Evolutionary conservation across 1,139 yeast genomes (phyloP).

Genomic region (Yamadazyma spencermartinsiae): DNA sequence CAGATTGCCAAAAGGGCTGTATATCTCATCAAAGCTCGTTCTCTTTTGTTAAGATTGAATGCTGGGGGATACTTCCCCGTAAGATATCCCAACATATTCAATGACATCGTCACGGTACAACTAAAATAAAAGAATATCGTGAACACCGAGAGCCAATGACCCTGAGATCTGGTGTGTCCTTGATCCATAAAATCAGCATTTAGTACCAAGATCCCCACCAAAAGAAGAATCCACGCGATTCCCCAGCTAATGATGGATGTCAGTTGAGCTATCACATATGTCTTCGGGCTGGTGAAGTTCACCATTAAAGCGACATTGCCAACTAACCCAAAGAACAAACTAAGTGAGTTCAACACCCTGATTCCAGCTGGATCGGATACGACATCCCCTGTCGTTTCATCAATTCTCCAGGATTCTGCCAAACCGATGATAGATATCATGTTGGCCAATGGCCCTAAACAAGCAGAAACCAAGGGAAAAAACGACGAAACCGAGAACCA

Average conservation of each 20-base stretch:
- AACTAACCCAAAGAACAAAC: slow-evolving; percentile 60
- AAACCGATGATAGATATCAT: slow-evolving; percentile 70
- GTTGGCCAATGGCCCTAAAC: slow-evolving; percentile 76
- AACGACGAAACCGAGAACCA: slow-evolving; percentile 68
- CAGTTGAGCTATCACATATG: slow-evolving; percentile 58
- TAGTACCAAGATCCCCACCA: slow-evolving; percentile 45
- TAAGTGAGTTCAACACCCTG: slow-evolving; percentile 56
- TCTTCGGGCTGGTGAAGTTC: slow-evolving; percentile 61
- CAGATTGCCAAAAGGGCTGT: slow-evolving; percentile 65
- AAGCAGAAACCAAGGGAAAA: slow-evolving; percentile 73
- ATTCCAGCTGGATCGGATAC: slow-evolving; percentile 41
- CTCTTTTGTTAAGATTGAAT: slow-evolving; percentile 64
- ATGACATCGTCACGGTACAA: slow-evolving; percentile 51
- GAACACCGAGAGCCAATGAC: slow-evolving; percentile 75
- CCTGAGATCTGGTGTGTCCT: slow-evolving; percentile 47
- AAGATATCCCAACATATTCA: slow-evolving; percentile 64
- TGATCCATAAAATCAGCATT: slow-evolving; percentile 20
- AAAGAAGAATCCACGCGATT: slow-evolving; percentile 51
- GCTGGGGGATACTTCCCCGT: slow-evolving; percentile 63
- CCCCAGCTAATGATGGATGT: slow-evolving; percentile 66
- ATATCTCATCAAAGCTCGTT: slow-evolving; percentile 71
- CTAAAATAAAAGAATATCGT: slow-evolving; percentile 60
- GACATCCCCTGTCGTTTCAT: slow-evolving; percentile 21
- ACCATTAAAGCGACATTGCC: slow-evolving; percentile 67
- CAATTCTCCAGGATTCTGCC: slow-evolving; percentile 66